Percentiles rank a stretch among this genome's conserved stretches.
Conservation (phyloP, 257 asterid species). For the Lycium barbarum region DNA sequence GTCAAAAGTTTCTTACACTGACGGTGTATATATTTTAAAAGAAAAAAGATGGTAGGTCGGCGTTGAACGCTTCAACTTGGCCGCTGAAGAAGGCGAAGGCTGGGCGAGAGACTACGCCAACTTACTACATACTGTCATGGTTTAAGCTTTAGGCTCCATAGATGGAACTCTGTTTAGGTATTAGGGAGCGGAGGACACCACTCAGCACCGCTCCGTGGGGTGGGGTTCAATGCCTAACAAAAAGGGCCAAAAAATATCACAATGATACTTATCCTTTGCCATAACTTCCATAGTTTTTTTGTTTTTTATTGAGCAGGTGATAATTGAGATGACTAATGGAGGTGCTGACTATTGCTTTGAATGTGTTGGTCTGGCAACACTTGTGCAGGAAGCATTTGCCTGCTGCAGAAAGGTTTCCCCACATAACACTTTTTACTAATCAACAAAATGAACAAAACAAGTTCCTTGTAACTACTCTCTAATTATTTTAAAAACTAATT, state of each 20-base stretch:
- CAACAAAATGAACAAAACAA: neutral
- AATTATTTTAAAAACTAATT: too few species aligned
- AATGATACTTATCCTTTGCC: neutral
- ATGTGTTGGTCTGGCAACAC: slow-evolving; percentile 73
- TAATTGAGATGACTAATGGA: slow-evolving; percentile 76
- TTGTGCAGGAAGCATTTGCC: slow-evolving; percentile 79
- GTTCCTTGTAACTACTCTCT: neutral
- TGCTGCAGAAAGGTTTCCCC: slow-evolving; percentile 69
- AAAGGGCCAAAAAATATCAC: neutral
- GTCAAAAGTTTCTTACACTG: neutral
- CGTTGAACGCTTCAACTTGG: too few species aligned
- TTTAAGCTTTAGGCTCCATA: too few species aligned
- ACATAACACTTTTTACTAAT: neutral
- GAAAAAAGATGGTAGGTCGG: too few species aligned
- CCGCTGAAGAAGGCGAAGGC: too few species aligned
- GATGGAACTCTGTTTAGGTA: too few species aligned
- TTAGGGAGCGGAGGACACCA: too few species aligned
- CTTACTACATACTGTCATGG: too few species aligned
- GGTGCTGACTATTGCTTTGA: slow-evolving; percentile 96
- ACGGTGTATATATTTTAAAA: neutral
- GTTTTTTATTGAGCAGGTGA: slow-evolving; percentile 48
- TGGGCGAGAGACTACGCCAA: too few species aligned
- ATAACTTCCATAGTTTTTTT: neutral
- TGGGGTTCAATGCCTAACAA: too few species aligned
- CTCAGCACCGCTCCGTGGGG: too few species aligned